A percentile compares a stretch with the other conserved stretches of the same genome.
Evolutionary conservation across 1,284 basidiomycete species (phyloP).

Genomic region (Cutaneotrichosporon sp.): DNA sequence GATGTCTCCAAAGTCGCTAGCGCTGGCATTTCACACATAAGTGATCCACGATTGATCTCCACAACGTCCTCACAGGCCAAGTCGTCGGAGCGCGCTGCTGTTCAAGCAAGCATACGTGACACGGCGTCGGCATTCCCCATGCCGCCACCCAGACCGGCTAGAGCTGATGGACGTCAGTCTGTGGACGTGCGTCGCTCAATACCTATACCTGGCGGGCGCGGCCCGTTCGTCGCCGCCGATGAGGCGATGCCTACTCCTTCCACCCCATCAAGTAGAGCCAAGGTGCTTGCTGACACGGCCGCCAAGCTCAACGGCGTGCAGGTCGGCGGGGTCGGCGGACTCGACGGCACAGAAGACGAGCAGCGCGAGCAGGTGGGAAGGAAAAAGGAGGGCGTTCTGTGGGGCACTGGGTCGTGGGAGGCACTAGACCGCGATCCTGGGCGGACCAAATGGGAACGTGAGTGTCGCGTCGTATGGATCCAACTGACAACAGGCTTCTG

Average conservation of each 20-base stretch:
- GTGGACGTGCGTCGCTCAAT: neutral
- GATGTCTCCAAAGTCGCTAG: neutral
- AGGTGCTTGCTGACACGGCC: slow-evolving; percentile 20
- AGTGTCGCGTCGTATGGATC: slow-evolving; percentile 22
- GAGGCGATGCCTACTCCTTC: slow-evolving; percentile 1
- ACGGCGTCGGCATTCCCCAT: slow-evolving; percentile 5
- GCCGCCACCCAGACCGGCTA: neutral
- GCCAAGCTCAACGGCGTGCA: slow-evolving; percentile 25
- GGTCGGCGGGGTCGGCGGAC: slow-evolving; percentile 42
- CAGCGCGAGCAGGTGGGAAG: slow-evolving; percentile 46
- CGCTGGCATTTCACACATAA: neutral
- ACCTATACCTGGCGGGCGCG: neutral
- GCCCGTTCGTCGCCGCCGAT: slow-evolving; percentile 1
- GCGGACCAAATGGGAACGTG: slow-evolving; percentile 51
- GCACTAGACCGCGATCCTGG: slow-evolving; percentile 40
- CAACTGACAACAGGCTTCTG: slow-evolving; percentile 40
- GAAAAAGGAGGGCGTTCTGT: slow-evolving; percentile 53
- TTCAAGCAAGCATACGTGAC: neutral
- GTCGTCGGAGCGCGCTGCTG: neutral
- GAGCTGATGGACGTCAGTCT: neutral
- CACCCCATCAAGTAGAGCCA: neutral
- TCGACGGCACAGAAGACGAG: slow-evolving; percentile 44
- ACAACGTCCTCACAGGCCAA: neutral
- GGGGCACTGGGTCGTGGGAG: slow-evolving; percentile 52
- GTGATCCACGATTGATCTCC: slow-evolving; percentile 2